These are phyloP conservation scores for Diplodia scrobiculata DNA, from an alignment of 2,329 filamentous ascomycete species.

Conservation along the genomic window DNA sequence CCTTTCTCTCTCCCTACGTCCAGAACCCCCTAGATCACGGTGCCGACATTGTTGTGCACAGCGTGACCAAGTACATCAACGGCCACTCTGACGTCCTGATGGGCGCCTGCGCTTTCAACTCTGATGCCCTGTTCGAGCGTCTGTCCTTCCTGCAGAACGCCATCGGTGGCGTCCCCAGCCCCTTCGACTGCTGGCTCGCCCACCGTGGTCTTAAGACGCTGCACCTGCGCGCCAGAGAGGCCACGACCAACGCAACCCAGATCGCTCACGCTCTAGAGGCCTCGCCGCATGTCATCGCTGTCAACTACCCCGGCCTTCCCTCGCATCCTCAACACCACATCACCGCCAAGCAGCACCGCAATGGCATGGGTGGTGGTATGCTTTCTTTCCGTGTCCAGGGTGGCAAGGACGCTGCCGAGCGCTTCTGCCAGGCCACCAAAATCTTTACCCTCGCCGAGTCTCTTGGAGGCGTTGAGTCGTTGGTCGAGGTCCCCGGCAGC, in stretches of 20 bases:
- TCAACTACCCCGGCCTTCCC: conserved; percentile 92
- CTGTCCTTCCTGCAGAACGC: conserved; percentile 95
- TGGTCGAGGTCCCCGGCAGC: conserved; percentile 87
- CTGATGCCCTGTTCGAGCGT: conserved; percentile 71
- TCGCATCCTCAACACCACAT: conserved; percentile 86
- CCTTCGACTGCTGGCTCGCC: conserved; percentile 97
- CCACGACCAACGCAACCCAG: conserved; percentile 75
- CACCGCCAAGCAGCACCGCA: conserved; percentile 85
- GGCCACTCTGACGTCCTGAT: conserved; percentile 96
- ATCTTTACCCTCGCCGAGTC: conserved; percentile 94
- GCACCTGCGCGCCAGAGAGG: conserved; percentile 86
- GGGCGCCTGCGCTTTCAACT: conserved; percentile 96
- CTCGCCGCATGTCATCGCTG: conserved; percentile 78
- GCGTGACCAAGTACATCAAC: conserved; percentile 99
- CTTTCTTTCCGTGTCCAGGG: conserved; percentile 92
- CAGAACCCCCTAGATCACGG: conserved; percentile 95
- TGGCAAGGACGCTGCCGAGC: conserved; percentile 80
- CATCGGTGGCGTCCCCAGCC: conserved; percentile 88
- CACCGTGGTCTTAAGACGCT: conserved; percentile 96
- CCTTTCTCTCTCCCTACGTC: conserved; percentile 92
- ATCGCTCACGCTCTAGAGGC: conserved; percentile 76
- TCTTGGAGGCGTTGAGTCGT: conserved; percentile 85
- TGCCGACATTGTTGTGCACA: conserved; percentile 95
- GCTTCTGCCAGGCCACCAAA: conserved; percentile 85
- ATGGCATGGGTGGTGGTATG: conserved; percentile 96